Conservation (phyloP, 176 grass and related monocot genomes). For the Tillandsia fasciculata region DNA sequence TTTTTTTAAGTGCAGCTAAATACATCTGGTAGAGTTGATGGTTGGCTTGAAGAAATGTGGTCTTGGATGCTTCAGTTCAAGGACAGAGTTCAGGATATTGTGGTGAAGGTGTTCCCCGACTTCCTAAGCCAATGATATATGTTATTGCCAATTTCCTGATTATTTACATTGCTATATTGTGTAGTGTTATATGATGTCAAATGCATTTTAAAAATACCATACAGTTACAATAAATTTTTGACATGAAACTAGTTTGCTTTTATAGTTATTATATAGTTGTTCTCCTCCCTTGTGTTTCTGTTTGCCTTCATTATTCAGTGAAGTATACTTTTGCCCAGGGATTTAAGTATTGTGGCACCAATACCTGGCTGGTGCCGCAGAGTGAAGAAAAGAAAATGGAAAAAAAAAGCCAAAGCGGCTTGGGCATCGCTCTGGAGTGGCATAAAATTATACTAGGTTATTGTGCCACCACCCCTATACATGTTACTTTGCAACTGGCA, state of each 20-base stretch:
- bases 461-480: too few relatives aligned
- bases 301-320: neutral
- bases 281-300: neutral
- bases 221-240: neutral
- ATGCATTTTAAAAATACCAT: constrained; percentile 10
- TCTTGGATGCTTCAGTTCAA: constrained; percentile 80
- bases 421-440: too few relatives aligned
- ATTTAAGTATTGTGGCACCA: neutral
- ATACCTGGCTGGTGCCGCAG: neutral
- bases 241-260: too few relatives aligned
- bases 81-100: constrained; percentile 48
- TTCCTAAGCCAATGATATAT: neutral
- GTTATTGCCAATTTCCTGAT: neutral
- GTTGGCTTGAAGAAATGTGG: constrained; percentile 92
- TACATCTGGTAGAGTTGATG: constrained; percentile 52
- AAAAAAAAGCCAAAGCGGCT: too few relatives aligned
- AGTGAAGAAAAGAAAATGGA: neutral
- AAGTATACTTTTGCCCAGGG: too few relatives aligned
- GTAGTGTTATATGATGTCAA: neutral
- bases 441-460: too few relatives aligned
- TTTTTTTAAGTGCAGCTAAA: constrained; percentile 54
- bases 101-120: constrained; percentile 45
- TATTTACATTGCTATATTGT: neutral
- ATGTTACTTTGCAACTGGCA: too few relatives aligned
- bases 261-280: too few relatives aligned